Evolutionary conservation across 2,329 filamentous ascomycete species (phyloP).

Genomic region (Calonectria pauciramosa): DNA sequence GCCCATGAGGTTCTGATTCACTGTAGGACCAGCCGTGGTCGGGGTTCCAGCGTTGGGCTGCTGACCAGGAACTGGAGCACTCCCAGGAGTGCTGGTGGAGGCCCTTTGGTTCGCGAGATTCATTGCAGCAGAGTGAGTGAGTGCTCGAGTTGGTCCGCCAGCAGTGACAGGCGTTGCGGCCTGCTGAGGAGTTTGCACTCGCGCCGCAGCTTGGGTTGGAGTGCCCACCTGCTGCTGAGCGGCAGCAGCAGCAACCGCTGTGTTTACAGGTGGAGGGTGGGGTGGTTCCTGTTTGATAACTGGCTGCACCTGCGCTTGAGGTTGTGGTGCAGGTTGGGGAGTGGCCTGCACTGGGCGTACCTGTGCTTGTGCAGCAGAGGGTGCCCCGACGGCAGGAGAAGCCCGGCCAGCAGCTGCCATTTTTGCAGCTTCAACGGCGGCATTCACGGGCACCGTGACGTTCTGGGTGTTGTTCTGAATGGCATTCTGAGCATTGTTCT

Average conservation of each 20-base stretch:
- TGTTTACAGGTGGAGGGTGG: constrained; percentile 62
- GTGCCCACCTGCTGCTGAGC: constrained; percentile 58
- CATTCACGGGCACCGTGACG: constrained; percentile 56
- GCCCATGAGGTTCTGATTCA: constrained; percentile 51
- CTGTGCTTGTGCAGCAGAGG: constrained; percentile 42
- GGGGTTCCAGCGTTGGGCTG: constrained; percentile 49
- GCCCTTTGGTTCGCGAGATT: constrained; percentile 61
- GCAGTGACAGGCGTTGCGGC: constrained; percentile 55
- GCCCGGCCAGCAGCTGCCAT: constrained; percentile 46
- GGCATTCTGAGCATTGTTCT: constrained; percentile 42
- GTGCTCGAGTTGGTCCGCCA: constrained; percentile 55
- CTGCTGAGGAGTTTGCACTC: constrained; percentile 67
- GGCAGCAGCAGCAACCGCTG: constrained; percentile 55
- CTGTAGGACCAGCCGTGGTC: constrained; percentile 44
- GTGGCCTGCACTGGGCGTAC: constrained; percentile 45
- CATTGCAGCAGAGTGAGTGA: constrained; percentile 65
- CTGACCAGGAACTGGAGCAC: constrained; percentile 48
- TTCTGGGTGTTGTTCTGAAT: constrained; percentile 48
- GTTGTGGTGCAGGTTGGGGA: constrained; percentile 44
- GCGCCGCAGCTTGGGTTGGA: constrained; percentile 62
- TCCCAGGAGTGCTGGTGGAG: constrained; percentile 50
- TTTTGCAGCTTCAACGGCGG: constrained; percentile 61
- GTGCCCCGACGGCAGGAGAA: constrained; percentile 47
- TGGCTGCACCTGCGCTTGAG: constrained; percentile 43
- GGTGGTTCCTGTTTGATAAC: constrained; percentile 52